Evolutionary conservation across 805 yeast genomes (phyloP).

Genomic region (Metschnikowia cerradonensis): DNA sequence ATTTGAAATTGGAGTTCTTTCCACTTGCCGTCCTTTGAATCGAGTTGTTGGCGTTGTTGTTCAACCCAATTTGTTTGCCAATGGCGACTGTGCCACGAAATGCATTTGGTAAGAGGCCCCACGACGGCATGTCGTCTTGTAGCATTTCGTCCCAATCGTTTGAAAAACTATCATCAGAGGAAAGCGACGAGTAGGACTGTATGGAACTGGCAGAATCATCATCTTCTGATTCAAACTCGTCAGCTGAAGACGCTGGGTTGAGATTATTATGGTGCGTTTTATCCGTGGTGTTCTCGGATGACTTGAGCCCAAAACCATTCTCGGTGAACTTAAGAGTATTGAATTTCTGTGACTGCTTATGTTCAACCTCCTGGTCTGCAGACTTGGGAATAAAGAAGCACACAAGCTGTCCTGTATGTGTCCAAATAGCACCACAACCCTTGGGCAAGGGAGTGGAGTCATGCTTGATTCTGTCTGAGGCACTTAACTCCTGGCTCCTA

Average conservation of each 20-base stretch:
- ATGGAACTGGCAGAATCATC: constrained; percentile 12
- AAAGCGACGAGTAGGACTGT: constrained; percentile 14
- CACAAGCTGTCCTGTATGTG: constrained; percentile 69
- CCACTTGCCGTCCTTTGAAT: constrained; percentile 37
- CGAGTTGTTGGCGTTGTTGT: constrained; percentile 24
- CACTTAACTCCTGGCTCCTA: background rate
- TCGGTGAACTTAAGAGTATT: constrained; percentile 43
- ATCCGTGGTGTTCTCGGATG: background rate
- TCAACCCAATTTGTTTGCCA: constrained; percentile 27
- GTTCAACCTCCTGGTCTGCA: constrained; percentile 31
- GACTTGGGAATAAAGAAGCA: constrained; percentile 70
- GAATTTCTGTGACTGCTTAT: constrained; percentile 43
- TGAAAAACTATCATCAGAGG: constrained; percentile 56
- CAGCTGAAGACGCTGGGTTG: background rate
- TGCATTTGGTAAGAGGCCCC: constrained; percentile 52
- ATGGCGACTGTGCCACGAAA: constrained; percentile 39
- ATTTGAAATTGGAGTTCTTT: constrained; percentile 32
- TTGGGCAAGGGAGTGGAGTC: constrained; percentile 90
- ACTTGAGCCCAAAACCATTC: constrained; percentile 44
- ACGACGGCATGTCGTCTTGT: constrained; percentile 49
- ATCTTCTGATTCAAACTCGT: constrained; percentile 8
- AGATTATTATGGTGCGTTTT: constrained; percentile 8
- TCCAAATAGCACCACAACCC: constrained; percentile 91
- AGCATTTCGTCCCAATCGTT: constrained; percentile 68
- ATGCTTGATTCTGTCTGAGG: constrained; percentile 11